phyloP scores from a whole-genome alignment of 495 filamentous ascomycete genomes.

The Aspergillus asperescens region DNA sequence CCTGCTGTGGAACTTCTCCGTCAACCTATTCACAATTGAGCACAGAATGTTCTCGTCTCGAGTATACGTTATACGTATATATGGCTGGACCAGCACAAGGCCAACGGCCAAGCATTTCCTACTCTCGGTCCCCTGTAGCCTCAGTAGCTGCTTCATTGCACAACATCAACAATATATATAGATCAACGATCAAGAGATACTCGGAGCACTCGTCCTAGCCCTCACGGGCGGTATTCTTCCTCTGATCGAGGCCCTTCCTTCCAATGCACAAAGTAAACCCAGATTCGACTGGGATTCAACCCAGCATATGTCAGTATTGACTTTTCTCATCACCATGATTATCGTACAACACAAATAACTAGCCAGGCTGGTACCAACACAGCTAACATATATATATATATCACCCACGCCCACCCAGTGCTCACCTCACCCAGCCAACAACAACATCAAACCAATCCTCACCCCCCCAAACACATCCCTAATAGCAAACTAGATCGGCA shows the following conservation, averaged over 20 bases:
- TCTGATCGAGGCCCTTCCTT: conserved; percentile 4
- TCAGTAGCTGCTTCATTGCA: background rate
- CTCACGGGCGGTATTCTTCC: conserved; percentile 6
- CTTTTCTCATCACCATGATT: background rate
- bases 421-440: conserved; percentile 24
- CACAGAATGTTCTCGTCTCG: background rate
- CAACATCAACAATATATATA: background rate
- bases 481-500: conserved; percentile 41
- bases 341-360: no score
- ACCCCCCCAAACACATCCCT: conserved; percentile 19
- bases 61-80: conserved; percentile 4
- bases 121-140: no score
- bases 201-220: conserved; percentile 5
- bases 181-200: conserved; percentile 9
- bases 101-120: background rate
- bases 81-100: background rate
- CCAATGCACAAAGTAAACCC: background rate
- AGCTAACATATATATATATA: background rate
- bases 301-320: conserved; percentile 25
- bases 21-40: background rate
- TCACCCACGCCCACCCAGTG: conserved; percentile 25
- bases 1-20: conserved; percentile 10
- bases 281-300: conserved; percentile 32
- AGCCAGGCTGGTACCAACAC: no score
- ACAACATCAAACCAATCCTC: background rate